Percentiles rank a stretch among this genome's conserved stretches.
These are phyloP conservation scores for Solanum chiquidenum DNA, from an alignment of 257 asterid species.

Conservation along the genomic window DNA sequence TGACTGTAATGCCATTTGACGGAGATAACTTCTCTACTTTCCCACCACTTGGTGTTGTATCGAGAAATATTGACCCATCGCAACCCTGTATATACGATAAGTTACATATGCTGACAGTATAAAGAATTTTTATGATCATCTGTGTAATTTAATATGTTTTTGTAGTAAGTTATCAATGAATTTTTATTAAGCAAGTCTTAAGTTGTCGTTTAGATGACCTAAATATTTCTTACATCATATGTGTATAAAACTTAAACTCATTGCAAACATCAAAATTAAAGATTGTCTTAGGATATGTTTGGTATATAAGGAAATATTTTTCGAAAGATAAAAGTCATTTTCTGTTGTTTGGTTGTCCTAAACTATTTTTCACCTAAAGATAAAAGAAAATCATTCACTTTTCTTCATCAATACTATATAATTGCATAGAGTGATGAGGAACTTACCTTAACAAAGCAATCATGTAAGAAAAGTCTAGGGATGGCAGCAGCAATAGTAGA, in stretches of 20 bases:
- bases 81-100: conserved; percentile 34
- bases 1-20: conserved; percentile 22
- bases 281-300: neutral
- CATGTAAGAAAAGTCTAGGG: conserved; percentile 48
- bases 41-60: conserved; percentile 27
- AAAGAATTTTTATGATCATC: neutral
- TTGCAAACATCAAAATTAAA: neutral
- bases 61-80: conserved; percentile 56
- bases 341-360: neutral
- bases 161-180: neutral
- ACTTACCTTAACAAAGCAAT: conserved; percentile 49
- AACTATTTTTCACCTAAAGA: neutral
- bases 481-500: conserved; percentile 35
- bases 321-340: neutral
- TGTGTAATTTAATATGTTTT: neutral
- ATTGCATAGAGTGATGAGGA: neutral
- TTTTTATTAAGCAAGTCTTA: neutral
- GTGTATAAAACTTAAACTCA: neutral
- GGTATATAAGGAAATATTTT: neutral
- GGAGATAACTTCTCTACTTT: conserved; percentile 37
- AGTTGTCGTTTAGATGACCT: neutral
- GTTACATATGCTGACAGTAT: neutral
- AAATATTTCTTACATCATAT: neutral
- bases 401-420: neutral
- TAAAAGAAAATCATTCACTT: too few relatives aligned